A percentile compares a stretch with the other conserved stretches of the same genome.
These are phyloP conservation scores for Kuraishia borneana DNA, from an alignment of 805 yeast species.

Conservation along the genomic window DNA sequence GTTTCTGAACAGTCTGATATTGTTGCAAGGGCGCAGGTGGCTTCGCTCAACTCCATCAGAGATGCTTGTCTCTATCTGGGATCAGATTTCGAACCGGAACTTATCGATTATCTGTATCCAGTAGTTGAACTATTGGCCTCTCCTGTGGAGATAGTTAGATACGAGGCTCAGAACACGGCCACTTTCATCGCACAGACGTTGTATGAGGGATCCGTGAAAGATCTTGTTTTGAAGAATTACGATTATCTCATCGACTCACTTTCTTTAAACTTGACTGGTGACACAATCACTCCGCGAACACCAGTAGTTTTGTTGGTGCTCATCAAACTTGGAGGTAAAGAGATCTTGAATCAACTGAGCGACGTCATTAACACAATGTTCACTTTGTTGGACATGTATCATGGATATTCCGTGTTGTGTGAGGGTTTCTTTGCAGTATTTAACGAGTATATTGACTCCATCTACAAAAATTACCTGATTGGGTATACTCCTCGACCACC, in stretches of 20 bases:
- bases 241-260: constrained; percentile 77
- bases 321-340: constrained; percentile 58
- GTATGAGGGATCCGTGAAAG: constrained; percentile 44
- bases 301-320: constrained; percentile 61
- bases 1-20: constrained; percentile 4
- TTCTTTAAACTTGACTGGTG: constrained; percentile 58
- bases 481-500: constrained; percentile 13
- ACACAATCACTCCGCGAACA: constrained; percentile 64
- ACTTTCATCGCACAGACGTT: constrained; percentile 36
- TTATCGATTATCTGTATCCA: constrained; percentile 65
- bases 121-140: constrained; percentile 65
- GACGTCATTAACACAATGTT: constrained; percentile 72
- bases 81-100: constrained; percentile 34
- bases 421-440: constrained; percentile 69
- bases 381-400: constrained; percentile 70
- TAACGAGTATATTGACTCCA: constrained; percentile 42
- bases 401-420: constrained; percentile 65
- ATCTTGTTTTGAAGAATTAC: constrained; percentile 51
- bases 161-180: constrained; percentile 43
- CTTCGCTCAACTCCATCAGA: constrained; percentile 34
- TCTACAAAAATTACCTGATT: constrained; percentile 23
- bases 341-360: constrained; percentile 49
- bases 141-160: constrained; percentile 28
- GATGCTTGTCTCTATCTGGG: constrained; percentile 19
- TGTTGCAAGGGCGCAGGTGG: constrained; percentile 18